Evolutionary conservation across 2,329 filamentous ascomycete genomes (phyloP).

Genomic region (Aureobasidium sp.): DNA sequence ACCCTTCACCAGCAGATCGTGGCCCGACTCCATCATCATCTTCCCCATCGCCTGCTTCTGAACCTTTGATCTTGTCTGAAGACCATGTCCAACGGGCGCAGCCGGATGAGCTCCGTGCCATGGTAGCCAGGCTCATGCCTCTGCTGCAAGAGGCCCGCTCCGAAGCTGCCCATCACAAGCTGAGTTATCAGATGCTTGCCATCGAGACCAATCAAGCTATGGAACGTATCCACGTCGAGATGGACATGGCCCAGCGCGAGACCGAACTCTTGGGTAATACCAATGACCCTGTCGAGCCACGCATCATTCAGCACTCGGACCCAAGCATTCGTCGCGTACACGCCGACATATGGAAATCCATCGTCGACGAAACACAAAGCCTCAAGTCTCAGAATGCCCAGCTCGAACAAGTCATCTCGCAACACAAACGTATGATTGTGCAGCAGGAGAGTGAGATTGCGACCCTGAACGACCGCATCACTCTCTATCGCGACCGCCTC

Average conservation of each 20-base stretch:
- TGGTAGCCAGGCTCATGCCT: constrained; percentile 46
- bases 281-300: constrained; percentile 52
- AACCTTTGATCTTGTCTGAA: constrained; percentile 33
- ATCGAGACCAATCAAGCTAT: constrained; percentile 80
- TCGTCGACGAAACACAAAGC: constrained; percentile 50
- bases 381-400: constrained; percentile 59
- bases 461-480: constrained; percentile 66
- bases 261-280: constrained; percentile 69
- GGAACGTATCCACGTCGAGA: constrained; percentile 82
- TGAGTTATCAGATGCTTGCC: constrained; percentile 78
- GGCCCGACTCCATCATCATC: constrained; percentile 30
- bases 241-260: constrained; percentile 83
- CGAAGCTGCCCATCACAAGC: constrained; percentile 80
- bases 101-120: constrained; percentile 46
- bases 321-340: constrained; percentile 32
- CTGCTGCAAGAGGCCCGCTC: constrained; percentile 64
- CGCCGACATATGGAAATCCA: constrained; percentile 50
- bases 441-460: constrained; percentile 68
- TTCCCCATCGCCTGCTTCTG: constrained; percentile 32
- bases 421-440: constrained; percentile 71
- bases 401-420: constrained; percentile 58
- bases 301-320: constrained; percentile 37
- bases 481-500: constrained; percentile 73
- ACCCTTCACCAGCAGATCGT: neutral
- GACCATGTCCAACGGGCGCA: constrained; percentile 49